Percentiles rank a stretch among this genome's conserved stretches.
phyloP scores from a whole-genome alignment of 2,329 filamentous ascomycete species.

The Ophiostoma australiae region DNA sequence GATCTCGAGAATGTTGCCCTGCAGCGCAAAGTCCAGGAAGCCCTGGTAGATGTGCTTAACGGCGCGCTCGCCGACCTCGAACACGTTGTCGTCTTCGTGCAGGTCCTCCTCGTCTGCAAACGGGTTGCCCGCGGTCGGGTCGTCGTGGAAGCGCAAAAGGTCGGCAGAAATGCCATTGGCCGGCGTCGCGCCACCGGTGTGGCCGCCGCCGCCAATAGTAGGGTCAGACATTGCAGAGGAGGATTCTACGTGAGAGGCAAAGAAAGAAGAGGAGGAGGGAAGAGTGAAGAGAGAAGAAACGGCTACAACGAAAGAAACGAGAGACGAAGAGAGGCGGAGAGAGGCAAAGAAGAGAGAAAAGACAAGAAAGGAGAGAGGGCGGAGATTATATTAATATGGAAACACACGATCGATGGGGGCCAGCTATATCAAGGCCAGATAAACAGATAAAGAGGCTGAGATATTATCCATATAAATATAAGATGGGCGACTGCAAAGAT shows the following conservation, averaged over 20 bases:
- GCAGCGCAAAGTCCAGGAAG: slow-evolving; percentile 67
- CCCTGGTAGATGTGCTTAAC: slow-evolving; percentile 54
- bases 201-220: slow-evolving; percentile 1
- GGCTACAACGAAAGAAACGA: neutral
- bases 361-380: neutral
- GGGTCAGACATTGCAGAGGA: slow-evolving; percentile 16
- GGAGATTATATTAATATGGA: neutral
- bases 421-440: neutral
- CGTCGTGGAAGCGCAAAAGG: slow-evolving; percentile 28
- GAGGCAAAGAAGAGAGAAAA: neutral
- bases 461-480: neutral
- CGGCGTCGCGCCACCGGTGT: slow-evolving; percentile 17
- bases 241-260: neutral
- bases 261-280: neutral
- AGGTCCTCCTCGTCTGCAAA: slow-evolving; percentile 37
- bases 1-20: slow-evolving; percentile 71
- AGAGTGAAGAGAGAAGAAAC: neutral
- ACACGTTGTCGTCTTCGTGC: slow-evolving; percentile 33
- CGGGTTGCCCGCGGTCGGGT: slow-evolving; percentile 33
- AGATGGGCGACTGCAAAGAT: neutral
- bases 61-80: slow-evolving; percentile 44
- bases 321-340: neutral
- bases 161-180: slow-evolving; percentile 9
- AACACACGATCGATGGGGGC: neutral
- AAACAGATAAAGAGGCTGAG: neutral